Evolutionary conservation across 768 basidiomycete species (phyloP).

Genomic region (Suillus plorans): DNA sequence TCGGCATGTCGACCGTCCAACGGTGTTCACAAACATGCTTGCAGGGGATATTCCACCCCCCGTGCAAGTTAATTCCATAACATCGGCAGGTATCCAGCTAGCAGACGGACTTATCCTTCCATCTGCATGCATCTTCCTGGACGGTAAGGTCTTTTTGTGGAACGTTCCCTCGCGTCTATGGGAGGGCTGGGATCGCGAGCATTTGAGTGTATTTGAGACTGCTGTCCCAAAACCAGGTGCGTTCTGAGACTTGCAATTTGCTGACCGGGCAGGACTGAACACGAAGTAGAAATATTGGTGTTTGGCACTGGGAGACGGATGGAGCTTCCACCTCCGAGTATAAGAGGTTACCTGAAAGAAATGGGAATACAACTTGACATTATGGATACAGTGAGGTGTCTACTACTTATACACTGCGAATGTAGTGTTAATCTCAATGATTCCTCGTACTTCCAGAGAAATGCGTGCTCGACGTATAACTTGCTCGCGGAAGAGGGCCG

Average conservation of each 20-base stretch:
- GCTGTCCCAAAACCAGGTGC: conserved; percentile 85
- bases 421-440: neutral
- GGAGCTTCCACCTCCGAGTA: conserved; percentile 62
- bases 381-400: conserved; percentile 67
- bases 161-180: conserved; percentile 68
- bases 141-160: conserved; percentile 89
- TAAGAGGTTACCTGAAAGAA: conserved; percentile 66
- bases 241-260: conserved; percentile 20
- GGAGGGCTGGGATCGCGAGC: conserved; percentile 70
- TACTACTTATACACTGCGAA: neutral
- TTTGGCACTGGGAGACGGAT: conserved; percentile 82
- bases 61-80: conserved; percentile 70
- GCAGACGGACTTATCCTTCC: conserved; percentile 78
- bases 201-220: conserved; percentile 79
- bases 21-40: conserved; percentile 65
- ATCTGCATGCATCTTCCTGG: conserved; percentile 79
- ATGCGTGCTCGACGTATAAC: conserved; percentile 96
- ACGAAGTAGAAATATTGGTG: conserved; percentile 73
- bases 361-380: conserved; percentile 88
- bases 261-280: neutral
- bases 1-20: conserved; percentile 21
- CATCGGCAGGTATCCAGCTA: conserved; percentile 62
- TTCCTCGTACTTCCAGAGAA: conserved; percentile 49
- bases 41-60: conserved; percentile 67
- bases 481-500: conserved; percentile 91